A percentile compares a stretch with the other conserved stretches of the same genome.
Conservation (phyloP, 305 asterid genomes). For the Fraxinus ornus region DNA sequence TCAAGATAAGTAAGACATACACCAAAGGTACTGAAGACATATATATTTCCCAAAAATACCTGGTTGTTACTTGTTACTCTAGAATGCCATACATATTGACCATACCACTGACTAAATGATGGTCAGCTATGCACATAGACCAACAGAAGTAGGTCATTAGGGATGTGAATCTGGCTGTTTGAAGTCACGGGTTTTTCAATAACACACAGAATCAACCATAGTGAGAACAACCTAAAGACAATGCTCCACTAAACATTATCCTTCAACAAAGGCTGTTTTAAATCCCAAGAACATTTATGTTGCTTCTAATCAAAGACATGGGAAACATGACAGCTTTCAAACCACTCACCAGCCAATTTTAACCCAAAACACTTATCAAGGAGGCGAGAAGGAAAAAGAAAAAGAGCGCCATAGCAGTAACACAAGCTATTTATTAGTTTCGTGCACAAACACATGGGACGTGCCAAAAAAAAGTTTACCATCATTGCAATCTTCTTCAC, state of each 20-base stretch:
- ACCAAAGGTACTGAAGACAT: background rate
- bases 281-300: background rate
- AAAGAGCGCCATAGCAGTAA: conserved; percentile 11
- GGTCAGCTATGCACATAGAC: background rate
- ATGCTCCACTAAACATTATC: background rate
- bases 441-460: conserved; percentile 6
- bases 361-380: conserved; percentile 9
- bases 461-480: conserved; percentile 43
- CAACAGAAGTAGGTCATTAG: background rate
- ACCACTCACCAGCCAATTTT: conserved; percentile 7
- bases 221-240: background rate
- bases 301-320: background rate
- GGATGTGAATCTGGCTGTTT: background rate
- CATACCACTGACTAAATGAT: background rate
- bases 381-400: conserved; percentile 11
- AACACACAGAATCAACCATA: background rate
- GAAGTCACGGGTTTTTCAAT: background rate
- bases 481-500: conserved; percentile 57
- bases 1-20: background rate
- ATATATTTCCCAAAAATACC: background rate
- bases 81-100: background rate
- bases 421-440: background rate
- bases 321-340: background rate
- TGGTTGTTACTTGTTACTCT: background rate
- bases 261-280: background rate